Evolutionary conservation across 176 grass and related monocot species (phyloP), one percentile per base, ranked within the genome.

Genomic region (Juncus effusus): DNA sequence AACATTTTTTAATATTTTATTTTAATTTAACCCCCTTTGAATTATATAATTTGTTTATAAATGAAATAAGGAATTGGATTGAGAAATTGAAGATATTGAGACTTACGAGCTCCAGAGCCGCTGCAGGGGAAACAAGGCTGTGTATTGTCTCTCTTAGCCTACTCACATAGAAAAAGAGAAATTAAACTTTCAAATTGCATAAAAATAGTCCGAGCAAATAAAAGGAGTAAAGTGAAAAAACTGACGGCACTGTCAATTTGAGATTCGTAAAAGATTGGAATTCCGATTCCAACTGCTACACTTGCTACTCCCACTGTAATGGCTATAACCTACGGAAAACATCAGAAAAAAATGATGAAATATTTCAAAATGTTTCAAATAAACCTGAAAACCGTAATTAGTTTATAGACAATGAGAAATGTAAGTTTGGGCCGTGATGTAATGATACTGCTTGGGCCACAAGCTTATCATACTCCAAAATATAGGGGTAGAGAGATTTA

Each of bases 121-220:
- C 76, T 99, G 75, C 94, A 99, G 42, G 94, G 94, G 76, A 99
- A 99, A 72, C 94, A 99, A 59, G 89, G 62, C 57, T 90, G 89
- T 10, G 86, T 93, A 71, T 99, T 99, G 0, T 99, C 94, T 65
- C 89, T 87, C 73, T 99, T 99, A 52, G 89, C 85, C 94, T 99
- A 77, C 77, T 79, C 64, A 60, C 37, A 59, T 44, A 56, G 0
- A 56, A 50, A 70, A 42, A 3, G 2, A 7, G 59, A 42, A 49
- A 38, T 74, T 44, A 45, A 38, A 60, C 2, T 13, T 41, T 36
- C 54, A 69, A 73, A 40, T 63, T 50, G 51, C 9, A 13, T 7
- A 45, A 54, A 8, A 58, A 2, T 13, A 39, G 1, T 28, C 19
- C 19, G 19, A 28, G 19, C 45, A 76, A 3, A 3, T 50, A 52